Conservation (phyloP, 78 protist genomes). For the Dictyostelium firmibasis region DNA sequence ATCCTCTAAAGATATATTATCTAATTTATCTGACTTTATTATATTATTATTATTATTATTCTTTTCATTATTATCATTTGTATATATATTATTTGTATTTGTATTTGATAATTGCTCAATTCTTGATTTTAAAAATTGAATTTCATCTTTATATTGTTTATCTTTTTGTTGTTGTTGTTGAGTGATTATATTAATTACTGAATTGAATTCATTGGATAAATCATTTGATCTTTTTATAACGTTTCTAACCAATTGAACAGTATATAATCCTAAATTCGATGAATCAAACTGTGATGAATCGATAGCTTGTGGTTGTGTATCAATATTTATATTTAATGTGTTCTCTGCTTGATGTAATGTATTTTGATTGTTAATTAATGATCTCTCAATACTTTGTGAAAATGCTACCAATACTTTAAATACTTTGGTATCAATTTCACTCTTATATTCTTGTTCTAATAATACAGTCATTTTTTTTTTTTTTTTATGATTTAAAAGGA, state of each 20-base stretch:
- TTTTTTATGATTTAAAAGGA: neutral
- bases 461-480: conserved; percentile 44
- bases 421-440: conserved; percentile 21
- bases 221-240: conserved; percentile 45
- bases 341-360: neutral
- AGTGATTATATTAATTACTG: neutral
- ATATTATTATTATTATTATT: neutral
- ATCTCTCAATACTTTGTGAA: conserved; percentile 49
- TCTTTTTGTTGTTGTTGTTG: neutral
- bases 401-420: conserved; percentile 66
- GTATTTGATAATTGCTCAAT: neutral
- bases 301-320: neutral
- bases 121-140: conserved; percentile 13
- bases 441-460: conserved; percentile 15
- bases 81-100: neutral
- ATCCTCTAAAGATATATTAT: neutral
- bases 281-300: conserved; percentile 11
- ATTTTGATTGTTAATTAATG: conserved; percentile 15
- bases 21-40: neutral
- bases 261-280: conserved; percentile 27
- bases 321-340: neutral
- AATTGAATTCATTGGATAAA: conserved; percentile 18
- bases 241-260: conserved; percentile 56
- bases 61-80: neutral
- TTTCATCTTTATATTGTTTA: conserved; percentile 14